A percentile compares a stretch with the other conserved stretches of the same genome.
phyloP scores from a whole-genome alignment of 164 flowering plant genomes.

The Cinnamomum micranthum region DNA sequence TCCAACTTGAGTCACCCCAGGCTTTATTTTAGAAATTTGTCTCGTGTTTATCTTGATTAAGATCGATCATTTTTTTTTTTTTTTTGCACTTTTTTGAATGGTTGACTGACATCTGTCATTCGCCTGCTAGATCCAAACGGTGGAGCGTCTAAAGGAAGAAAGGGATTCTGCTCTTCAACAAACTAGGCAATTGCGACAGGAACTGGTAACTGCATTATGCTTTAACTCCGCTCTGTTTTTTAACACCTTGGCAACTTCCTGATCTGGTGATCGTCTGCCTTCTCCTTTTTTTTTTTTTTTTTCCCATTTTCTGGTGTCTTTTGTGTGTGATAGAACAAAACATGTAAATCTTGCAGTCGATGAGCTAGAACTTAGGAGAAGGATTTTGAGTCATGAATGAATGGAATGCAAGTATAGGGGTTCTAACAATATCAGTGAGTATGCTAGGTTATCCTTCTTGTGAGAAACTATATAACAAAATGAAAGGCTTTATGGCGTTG shows the following conservation, averaged over 20 bases:
- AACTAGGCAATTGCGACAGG: constrained; percentile 62
- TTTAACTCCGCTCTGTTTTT: neutral
- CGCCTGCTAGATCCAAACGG: constrained; percentile 25
- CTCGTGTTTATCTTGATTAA: neutral
- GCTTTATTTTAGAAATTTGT: neutral
- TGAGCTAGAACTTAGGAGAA: neutral
- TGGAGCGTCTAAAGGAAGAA: constrained; percentile 62
- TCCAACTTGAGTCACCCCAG: no score
- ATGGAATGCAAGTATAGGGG: neutral
- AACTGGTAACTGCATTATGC: constrained; percentile 49
- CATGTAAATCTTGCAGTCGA: neutral
- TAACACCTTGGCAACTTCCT: neutral
- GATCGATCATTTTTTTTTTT: neutral
- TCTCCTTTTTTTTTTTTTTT: neutral
- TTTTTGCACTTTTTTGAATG: neutral
- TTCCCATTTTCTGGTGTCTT: neutral
- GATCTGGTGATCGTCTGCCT: neutral
- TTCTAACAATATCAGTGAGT: neutral
- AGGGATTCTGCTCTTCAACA: constrained; percentile 64
- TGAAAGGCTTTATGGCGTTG: no score
- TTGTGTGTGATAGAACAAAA: no score
- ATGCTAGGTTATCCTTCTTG: no score
- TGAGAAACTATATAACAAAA: no score
- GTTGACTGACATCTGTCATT: neutral
- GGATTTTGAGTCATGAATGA: neutral